Evolutionary conservation across 225 moss, liverwort and hornwort species (phyloP).

Genomic region (Lunularia cruciata): DNA sequence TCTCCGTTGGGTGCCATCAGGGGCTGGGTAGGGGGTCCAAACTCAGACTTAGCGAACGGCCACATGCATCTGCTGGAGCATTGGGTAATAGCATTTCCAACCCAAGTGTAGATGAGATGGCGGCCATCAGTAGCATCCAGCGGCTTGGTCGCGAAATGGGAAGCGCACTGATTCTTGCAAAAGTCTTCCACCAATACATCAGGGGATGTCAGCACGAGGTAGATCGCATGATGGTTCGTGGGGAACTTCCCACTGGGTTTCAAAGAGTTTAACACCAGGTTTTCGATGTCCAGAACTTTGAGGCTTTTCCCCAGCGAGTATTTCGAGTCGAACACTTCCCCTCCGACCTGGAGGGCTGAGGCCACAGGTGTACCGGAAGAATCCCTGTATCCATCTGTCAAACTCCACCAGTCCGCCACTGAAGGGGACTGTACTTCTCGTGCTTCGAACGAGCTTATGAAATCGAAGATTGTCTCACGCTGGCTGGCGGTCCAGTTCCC

Average conservation of each 20-base stretch:
- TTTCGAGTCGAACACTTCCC: constrained; percentile 33
- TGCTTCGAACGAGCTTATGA: constrained; percentile 58
- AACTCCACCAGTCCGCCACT: constrained; percentile 69
- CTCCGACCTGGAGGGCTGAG: constrained; percentile 39
- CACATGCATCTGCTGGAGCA: constrained; percentile 82
- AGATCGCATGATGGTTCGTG: constrained; percentile 52
- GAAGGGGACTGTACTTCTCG: constrained; percentile 28
- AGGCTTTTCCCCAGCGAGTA: constrained; percentile 50
- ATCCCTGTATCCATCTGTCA: constrained; percentile 66
- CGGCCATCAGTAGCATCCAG: constrained; percentile 30
- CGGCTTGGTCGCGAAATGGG: constrained; percentile 57
- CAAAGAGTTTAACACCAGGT: constrained; percentile 45
- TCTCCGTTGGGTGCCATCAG: constrained; percentile 65
- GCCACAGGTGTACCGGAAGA: constrained; percentile 36
- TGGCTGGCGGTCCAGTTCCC: constrained; percentile 54
- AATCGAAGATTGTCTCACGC: constrained; percentile 53
- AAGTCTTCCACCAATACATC: constrained; percentile 62
- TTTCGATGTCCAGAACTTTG: constrained; percentile 52
- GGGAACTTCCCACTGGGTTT: constrained; percentile 35
- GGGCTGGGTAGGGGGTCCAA: constrained; percentile 48
- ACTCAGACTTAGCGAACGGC: constrained; percentile 62
- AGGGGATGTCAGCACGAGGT: constrained; percentile 60
- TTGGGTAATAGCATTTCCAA: constrained; percentile 64
- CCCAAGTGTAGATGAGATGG: constrained; percentile 80
- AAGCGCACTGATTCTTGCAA: constrained; percentile 65